A percentile compares a stretch with the other conserved stretches of the same genome.
phyloP scores from a whole-genome alignment of 1,139 yeast genomes.

The Chernovozyma sophiae-reginae region DNA sequence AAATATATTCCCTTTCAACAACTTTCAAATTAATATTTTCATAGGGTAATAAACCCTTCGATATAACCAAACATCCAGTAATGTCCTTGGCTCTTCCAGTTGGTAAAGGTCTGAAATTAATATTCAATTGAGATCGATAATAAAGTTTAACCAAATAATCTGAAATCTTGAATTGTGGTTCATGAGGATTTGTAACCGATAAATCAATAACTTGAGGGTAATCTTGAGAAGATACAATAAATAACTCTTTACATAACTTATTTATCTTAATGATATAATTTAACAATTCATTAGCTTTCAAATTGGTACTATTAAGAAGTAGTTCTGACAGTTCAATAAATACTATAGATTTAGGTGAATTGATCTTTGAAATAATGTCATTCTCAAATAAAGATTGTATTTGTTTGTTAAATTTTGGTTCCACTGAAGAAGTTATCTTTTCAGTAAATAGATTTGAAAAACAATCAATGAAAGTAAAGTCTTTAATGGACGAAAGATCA shows the following conservation, averaged over 20 bases:
- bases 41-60: conserved; percentile 46
- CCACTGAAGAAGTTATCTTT: conserved; percentile 20
- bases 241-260: conserved; percentile 27
- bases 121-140: conserved; percentile 46
- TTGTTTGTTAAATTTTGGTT: conserved; percentile 10
- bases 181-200: conserved; percentile 21
- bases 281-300: conserved; percentile 31
- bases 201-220: conserved; percentile 38
- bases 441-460: conserved; percentile 38
- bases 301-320: conserved; percentile 39
- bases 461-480: conserved; percentile 43
- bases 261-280: conserved; percentile 33
- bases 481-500: conserved; percentile 23
- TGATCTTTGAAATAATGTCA: conserved; percentile 11
- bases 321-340: conserved; percentile 50
- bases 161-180: conserved; percentile 36
- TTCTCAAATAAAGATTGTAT: conserved; percentile 21
- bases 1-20: conserved; percentile 62
- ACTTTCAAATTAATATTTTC: conserved; percentile 23
- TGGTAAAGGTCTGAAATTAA: conserved; percentile 59
- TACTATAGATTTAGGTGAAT: conserved; percentile 22
- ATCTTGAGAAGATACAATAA: conserved; percentile 32
- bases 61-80: conserved; percentile 63
- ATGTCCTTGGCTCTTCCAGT: conserved; percentile 85
- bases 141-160: conserved; percentile 46